Conservation (phyloP, 2,329 filamentous ascomycete genomes). For the Neofusicoccum kwambonambiense region DNA sequence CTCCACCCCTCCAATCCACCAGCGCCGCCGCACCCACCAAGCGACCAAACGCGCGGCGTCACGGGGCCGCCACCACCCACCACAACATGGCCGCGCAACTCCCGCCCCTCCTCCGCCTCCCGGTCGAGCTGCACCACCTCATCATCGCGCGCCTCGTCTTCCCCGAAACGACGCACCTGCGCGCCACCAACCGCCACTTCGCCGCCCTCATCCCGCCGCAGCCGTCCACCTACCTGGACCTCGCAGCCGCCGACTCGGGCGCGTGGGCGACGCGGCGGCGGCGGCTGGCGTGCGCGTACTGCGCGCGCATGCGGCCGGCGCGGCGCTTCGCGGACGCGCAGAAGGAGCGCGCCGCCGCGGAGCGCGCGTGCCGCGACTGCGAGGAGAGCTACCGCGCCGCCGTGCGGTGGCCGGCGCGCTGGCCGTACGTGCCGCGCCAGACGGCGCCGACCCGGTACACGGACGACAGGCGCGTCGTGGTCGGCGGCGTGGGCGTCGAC, state of each 20-base stretch:
- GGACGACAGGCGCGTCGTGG: not conserved
- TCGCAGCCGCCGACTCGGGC: not conserved
- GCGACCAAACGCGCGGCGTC: no score
- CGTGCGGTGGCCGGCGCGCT: not conserved
- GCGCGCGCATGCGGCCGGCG: not conserved
- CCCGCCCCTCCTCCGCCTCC: not conserved
- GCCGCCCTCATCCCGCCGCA: not conserved
- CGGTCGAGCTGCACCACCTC: not conserved
- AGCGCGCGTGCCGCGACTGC: not conserved
- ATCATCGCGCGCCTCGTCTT: not conserved
- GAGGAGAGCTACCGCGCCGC: no score
- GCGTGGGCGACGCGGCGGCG: not conserved
- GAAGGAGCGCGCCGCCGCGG: not conserved
- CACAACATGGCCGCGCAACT: no score
- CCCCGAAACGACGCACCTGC: not conserved
- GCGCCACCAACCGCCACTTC: not conserved
- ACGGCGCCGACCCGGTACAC: not conserved
- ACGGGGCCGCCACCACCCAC: no score
- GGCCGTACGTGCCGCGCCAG: not conserved
- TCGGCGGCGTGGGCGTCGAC: not conserved
- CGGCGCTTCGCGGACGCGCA: not conserved
- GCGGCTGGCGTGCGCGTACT: not conserved
- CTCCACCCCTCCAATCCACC: not conserved
- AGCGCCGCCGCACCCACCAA: not conserved
- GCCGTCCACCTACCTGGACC: not conserved